Conservation (phyloP, 108 stramenopile species). For the Cyclotella kingstonii region DNA sequence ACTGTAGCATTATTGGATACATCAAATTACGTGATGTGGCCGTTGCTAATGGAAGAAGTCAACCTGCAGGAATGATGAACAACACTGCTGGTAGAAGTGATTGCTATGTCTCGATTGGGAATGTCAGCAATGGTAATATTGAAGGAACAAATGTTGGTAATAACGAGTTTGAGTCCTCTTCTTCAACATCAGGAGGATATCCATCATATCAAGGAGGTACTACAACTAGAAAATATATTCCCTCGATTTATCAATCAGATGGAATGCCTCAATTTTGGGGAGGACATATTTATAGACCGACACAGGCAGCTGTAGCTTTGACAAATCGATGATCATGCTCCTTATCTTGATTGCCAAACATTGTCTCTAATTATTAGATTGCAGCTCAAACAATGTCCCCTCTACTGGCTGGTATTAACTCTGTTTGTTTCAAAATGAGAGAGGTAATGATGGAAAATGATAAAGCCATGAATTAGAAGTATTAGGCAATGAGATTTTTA, state of each 20-base stretch:
- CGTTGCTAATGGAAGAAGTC: constrained; percentile 74
- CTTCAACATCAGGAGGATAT: constrained; percentile 8
- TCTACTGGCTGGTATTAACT: too few species aligned
- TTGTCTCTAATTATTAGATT: too few species aligned
- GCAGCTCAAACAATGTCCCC: too few species aligned
- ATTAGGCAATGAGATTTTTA: too few species aligned
- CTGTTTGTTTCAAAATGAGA: too few species aligned
- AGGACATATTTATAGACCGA: constrained; percentile 80
- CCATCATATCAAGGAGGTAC: constrained; percentile 38
- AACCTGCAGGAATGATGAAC: constrained; percentile 45
- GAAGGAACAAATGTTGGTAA: neutral
- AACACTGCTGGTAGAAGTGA: constrained; percentile 47
- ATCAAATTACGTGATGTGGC: constrained; percentile 83
- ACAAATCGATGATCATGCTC: constrained; percentile 37
- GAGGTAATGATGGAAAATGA: too few species aligned
- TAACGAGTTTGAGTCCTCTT: constrained; percentile 1
- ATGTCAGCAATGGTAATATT: constrained; percentile 11
- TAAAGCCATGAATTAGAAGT: too few species aligned
- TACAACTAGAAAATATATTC: constrained; percentile 11
- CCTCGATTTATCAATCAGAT: constrained; percentile 79
- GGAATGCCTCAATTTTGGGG: constrained; percentile 87
- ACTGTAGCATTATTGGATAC: constrained; percentile 84
- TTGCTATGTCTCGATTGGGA: constrained; percentile 65
- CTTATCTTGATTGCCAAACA: too few species aligned
- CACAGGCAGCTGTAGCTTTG: constrained; percentile 80